These are phyloP conservation scores for Trichocomaceae sp. DNA, from an alignment of 2,329 filamentous ascomycete species.

Conservation along the genomic window DNA sequence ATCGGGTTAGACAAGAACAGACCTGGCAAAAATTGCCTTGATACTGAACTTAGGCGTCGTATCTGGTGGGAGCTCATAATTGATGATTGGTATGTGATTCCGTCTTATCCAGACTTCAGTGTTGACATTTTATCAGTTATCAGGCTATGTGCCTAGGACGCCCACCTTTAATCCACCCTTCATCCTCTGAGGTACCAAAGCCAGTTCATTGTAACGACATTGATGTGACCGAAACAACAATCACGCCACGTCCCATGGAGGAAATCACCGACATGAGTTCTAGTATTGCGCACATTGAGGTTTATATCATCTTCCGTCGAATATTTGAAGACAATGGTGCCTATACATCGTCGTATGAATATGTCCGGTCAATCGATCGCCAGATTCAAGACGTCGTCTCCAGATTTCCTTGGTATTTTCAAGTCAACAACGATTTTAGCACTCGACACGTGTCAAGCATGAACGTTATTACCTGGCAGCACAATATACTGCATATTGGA, in stretches of 20 bases:
- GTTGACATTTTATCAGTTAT: too few relatives aligned
- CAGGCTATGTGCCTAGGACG: constrained; percentile 23
- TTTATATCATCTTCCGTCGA: constrained; percentile 19
- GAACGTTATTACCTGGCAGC: constrained; percentile 21
- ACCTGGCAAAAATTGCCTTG: constrained; percentile 15
- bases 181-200: constrained; percentile 19
- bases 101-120: too few relatives aligned
- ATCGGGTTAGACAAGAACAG: constrained; percentile 19
- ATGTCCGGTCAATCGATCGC: constrained; percentile 18
- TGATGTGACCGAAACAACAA: constrained; percentile 18
- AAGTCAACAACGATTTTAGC: constrained; percentile 14
- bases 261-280: constrained; percentile 21
- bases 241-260: constrained; percentile 16
- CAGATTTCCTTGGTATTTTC: constrained; percentile 23
- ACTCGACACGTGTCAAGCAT: constrained; percentile 14
- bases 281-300: constrained; percentile 17
- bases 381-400: constrained; percentile 18
- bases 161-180: constrained; percentile 21
- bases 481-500: constrained; percentile 21
- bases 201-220: constrained; percentile 22
- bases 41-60: constrained; percentile 21
- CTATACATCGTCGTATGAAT: constrained; percentile 18
- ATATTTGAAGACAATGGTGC: constrained; percentile 17
- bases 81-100: constrained; percentile 22
- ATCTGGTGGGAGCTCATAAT: constrained; percentile 23